Evolutionary conservation across 164 flowering plant species (phyloP), one percentile per base, ranked within the genome.

Genomic region (Echeveria elegans): DNA sequence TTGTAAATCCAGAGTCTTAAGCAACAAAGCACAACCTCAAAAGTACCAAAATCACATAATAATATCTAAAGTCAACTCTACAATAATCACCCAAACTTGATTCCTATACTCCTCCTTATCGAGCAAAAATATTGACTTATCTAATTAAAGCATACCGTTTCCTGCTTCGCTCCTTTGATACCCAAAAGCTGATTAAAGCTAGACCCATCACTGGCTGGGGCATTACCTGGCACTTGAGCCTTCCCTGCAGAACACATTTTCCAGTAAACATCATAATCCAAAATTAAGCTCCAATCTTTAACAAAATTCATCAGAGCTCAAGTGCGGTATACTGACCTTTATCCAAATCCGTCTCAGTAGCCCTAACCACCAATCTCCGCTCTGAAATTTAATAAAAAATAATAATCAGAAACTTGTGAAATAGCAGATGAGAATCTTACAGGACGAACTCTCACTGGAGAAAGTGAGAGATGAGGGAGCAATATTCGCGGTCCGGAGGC

Each of bases 151-250:
- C 85, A 75, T 70, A 93, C 98, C 64, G 89, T 81, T 77, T 90
- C 98, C 77, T 82, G 87, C 19, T 88, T 73, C 8, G 97, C 98
- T 71, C 97, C 98, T 75, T 90, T 90, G 24, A 93, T 93, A 21
- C 98, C 98, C 61, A 93, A 89, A 69, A 93, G 87, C 82, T 93
- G 98, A 29, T 93, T 89, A 70, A 93, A 64, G 68, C 83, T 86
- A 0, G 98, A 90, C 64, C 89, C 97, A 23, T 72, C 66, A 5
- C 63, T 74, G 2, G 84, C 75, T 2, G 98, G 96, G n/a, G 85
- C 84, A 68, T 83, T 85, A 74, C 83, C 89, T 16, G 96, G 91
- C 63, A 74, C 86, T 74, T 79, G 66, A 70, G 85, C 61, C 76
- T 88, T 77, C 60, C 74, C 91, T 79, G 85, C 72, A 24, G 72